Conservation (phyloP, 2,329 filamentous ascomycete species). For the Thelonectria olida region DNA sequence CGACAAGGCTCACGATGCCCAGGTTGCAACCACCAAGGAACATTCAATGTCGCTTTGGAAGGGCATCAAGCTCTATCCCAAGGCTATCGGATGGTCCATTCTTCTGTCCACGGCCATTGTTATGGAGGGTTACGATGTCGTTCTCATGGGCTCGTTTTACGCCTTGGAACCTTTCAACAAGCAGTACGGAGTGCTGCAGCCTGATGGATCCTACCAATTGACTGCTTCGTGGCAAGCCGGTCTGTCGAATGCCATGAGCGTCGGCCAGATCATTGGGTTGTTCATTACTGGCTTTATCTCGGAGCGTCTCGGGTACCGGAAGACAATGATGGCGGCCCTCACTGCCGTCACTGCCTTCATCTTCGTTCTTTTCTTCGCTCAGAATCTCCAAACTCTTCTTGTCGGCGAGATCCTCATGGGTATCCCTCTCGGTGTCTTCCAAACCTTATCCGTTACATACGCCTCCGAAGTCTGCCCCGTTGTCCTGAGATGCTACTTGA, state of each 20-base stretch:
- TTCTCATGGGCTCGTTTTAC: constrained; percentile 38
- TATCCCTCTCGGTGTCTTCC: constrained; percentile 51
- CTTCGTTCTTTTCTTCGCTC: constrained; percentile 51
- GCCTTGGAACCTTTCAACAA: constrained; percentile 40
- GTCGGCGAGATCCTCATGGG: constrained; percentile 54
- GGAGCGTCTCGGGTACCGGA: constrained; percentile 51
- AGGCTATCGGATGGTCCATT: constrained; percentile 42
- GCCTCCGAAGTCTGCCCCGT: constrained; percentile 49
- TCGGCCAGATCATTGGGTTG: constrained; percentile 56
- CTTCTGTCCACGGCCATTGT: constrained; percentile 43
- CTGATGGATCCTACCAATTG: constrained; percentile 47
- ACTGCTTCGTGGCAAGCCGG: constrained; percentile 57
- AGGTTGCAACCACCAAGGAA: constrained; percentile 17
- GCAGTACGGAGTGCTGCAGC: constrained; percentile 28
- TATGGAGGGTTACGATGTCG: constrained; percentile 45
- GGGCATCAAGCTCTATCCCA: constrained; percentile 30
- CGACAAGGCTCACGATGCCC: constrained; percentile 17
- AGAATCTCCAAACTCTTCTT: constrained; percentile 42
- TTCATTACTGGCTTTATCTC: constrained; percentile 54
- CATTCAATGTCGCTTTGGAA: constrained; percentile 49
- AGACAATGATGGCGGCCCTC: constrained; percentile 52
- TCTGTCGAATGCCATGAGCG: constrained; percentile 50
- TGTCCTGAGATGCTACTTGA: constrained; percentile 48
- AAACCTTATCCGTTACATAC: constrained; percentile 52
- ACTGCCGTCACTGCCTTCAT: constrained; percentile 49